phyloP scores from a whole-genome alignment of 1,139 yeast genomes.

The Suhomyces wounanorum region DNA sequence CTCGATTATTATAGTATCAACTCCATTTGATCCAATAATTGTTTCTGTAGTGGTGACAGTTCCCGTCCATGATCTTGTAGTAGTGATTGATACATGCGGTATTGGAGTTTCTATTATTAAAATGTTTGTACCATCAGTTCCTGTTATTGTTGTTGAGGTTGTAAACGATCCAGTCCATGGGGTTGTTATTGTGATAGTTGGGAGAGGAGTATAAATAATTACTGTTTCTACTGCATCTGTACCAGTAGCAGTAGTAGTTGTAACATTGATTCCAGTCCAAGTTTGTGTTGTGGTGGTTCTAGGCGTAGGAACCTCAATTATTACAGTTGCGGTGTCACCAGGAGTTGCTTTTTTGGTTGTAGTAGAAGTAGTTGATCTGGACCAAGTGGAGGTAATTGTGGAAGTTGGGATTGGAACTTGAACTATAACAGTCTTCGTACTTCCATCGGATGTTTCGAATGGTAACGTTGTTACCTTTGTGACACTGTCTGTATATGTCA shows the following conservation, averaged over 20 bases:
- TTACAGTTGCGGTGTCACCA: slow-evolving; percentile 8
- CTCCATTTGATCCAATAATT: background rate
- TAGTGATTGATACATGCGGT: background rate
- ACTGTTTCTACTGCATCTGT: background rate
- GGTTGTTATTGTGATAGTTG: background rate
- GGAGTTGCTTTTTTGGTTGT: slow-evolving; percentile 9
- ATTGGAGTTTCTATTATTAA: background rate
- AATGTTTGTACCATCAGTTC: background rate
- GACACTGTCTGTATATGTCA: slow-evolving; percentile 17
- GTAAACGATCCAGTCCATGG: background rate
- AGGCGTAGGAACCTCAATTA: background rate
- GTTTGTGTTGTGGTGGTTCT: background rate
- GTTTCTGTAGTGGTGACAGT: background rate
- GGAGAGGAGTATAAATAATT: background rate
- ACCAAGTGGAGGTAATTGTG: slow-evolving; percentile 16
- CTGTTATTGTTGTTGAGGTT: background rate
- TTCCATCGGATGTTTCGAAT: background rate
- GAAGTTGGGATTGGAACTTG: slow-evolving; percentile 18
- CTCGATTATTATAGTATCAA: background rate
- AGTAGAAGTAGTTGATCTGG: slow-evolving; percentile 3
- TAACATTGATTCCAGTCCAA: background rate
- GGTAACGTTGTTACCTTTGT: slow-evolving; percentile 14
- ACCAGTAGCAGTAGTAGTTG: background rate
- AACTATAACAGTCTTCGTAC: slow-evolving; percentile 17
- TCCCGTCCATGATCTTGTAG: background rate